Evolutionary conservation across 345 rosid genomes (phyloP), one percentile per base, ranked within the genome.

Genomic region (Arabidopsis arenosa): DNA sequence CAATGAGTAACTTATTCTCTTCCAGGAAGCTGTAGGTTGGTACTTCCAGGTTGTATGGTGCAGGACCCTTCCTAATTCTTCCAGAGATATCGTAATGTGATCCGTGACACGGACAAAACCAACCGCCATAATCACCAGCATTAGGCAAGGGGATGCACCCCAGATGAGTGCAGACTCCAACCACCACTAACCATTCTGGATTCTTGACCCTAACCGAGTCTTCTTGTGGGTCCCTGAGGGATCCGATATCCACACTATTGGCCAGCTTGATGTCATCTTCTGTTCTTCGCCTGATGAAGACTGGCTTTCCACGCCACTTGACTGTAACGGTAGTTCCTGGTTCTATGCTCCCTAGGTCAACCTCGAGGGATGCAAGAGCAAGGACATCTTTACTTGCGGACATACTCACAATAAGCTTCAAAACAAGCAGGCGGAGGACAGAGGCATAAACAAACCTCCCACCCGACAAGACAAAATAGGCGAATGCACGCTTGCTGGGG

Each of bases 241-340:
- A 82, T 65, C 80, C 86, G 35, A 93, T 3, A 73, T 93, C 90
- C 55, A 93, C 93, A 33, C 88, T 93, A 78, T 93, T 93, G 5
- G 98, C 98, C 32, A 88, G 75, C 77, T 91, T 86, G 62, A 91
- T 85, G 62, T 91, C 98, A 5, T 93, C 98, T 3, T 91, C 97
- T 33, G 98, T 93, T 68, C 98, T 86, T 65, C 95, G 78, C 79
- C 97, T 84, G 83, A 93, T 93, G 79, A 91, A 93, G 37, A 93
- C 98, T 0, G 98, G 98, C 85, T 93, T 93, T 17, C 98, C 98
- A 69, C 96, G 94, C 98, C 96, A 93, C 90, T 93, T 93, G 14
- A 93, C 96, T 5, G 97, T 93, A 26, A 93, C 91, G 6, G 98
- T 93, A 48, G 83, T 76, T 59, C 98, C 97, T 0, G 98, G 92